phyloP scores from a whole-genome alignment of 2,329 filamentous ascomycete genomes.

The Sporothrix inflata region DNA sequence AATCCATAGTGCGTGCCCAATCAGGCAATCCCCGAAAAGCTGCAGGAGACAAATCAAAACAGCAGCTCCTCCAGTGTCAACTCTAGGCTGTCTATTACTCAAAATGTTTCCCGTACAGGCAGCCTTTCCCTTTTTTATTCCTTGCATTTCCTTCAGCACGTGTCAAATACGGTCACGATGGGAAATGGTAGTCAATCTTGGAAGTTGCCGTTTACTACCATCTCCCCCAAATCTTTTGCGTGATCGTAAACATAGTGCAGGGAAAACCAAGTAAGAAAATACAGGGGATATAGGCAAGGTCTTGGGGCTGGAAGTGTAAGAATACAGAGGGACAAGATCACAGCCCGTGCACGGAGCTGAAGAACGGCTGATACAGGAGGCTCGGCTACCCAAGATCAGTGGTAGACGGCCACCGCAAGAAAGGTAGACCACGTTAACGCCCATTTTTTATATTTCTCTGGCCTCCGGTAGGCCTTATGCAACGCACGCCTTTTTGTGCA shows the following conservation, averaged over 20 bases:
- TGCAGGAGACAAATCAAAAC: conserved; percentile 19
- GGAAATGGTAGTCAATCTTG: background rate
- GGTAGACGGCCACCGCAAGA: background rate
- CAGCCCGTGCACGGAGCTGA: background rate
- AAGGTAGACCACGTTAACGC: background rate
- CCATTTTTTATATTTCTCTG: too few relatives aligned
- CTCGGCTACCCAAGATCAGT: background rate
- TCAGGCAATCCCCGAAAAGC: conserved; percentile 9
- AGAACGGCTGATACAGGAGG: background rate
- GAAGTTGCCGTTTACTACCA: background rate
- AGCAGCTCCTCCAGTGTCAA: background rate
- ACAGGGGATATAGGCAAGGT: too few relatives aligned
- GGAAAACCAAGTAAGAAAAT: background rate
- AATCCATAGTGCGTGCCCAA: background rate
- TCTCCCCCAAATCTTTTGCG: background rate
- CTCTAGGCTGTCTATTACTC: background rate
- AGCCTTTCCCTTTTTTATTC: background rate
- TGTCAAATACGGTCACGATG: background rate
- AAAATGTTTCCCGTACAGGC: background rate
- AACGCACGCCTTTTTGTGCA: background rate
- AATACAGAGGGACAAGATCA: background rate
- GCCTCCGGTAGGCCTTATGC: background rate
- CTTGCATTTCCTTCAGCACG: background rate
- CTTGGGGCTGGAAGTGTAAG: too few relatives aligned
- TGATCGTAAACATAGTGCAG: background rate